A percentile compares a stretch with the other conserved stretches of the same genome.
phyloP scores from a whole-genome alignment of 108 stramenopile genomes.

The Craspedostauros australis region DNA sequence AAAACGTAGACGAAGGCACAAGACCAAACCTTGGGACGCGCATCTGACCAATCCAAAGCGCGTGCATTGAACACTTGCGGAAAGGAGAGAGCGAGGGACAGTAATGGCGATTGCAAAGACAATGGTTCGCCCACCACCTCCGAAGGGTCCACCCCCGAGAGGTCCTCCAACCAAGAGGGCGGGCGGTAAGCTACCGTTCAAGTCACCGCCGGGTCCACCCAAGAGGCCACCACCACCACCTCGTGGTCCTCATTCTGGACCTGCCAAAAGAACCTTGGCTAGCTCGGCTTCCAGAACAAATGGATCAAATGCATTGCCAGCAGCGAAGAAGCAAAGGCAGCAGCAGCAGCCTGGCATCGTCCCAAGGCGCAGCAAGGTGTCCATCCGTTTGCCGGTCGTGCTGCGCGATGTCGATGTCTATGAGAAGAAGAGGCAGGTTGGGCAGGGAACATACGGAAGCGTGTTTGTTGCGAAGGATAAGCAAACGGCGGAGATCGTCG shows the following conservation, averaged over 20 bases:
- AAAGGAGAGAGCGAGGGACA: no score
- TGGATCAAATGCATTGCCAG: background rate
- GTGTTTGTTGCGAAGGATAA: slow-evolving; percentile 79
- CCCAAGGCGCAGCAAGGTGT: slow-evolving; percentile 16
- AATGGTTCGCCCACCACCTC: slow-evolving; percentile 45
- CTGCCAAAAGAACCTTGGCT: slow-evolving; percentile 14
- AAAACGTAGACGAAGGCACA: no score
- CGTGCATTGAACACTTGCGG: no score
- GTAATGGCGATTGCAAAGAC: slow-evolving; percentile 37
- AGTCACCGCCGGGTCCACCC: slow-evolving; percentile 4
- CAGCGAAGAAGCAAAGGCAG: slow-evolving; percentile 4
- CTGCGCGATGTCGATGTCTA: slow-evolving; percentile 79
- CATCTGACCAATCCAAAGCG: no score
- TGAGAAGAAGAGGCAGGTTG: slow-evolving; percentile 71
- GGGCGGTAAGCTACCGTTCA: slow-evolving; percentile 14
- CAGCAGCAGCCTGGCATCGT: background rate
- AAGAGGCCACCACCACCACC: slow-evolving; percentile 34
- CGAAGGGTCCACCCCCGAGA: slow-evolving; percentile 22
- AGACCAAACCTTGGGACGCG: no score
- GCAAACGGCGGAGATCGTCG: slow-evolving; percentile 71
- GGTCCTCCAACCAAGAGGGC: no score
- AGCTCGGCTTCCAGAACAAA: slow-evolving; percentile 35
- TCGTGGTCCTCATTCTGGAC: slow-evolving; percentile 8
- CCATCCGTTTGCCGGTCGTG: slow-evolving; percentile 57
- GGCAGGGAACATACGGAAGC: slow-evolving; percentile 83